Conservation (phyloP, 176 grass and related monocot species). For the Luzula sylvatica region DNA sequence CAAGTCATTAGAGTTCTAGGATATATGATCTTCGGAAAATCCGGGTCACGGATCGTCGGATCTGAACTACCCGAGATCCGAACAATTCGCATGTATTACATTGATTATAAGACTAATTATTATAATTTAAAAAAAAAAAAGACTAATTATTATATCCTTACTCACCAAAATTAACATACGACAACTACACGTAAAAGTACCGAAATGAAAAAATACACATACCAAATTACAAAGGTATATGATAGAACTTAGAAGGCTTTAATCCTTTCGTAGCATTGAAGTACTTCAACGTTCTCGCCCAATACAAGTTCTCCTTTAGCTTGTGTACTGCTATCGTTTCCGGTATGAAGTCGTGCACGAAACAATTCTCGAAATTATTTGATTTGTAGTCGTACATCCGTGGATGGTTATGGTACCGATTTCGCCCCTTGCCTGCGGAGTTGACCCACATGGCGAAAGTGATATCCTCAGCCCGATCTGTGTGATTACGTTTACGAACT, state of each 20-base stretch:
- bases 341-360: conserved; percentile 44
- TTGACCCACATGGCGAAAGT: conserved; percentile 50
- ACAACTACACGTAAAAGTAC: too few species aligned
- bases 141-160: too few species aligned
- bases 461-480: conserved; percentile 53
- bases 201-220: too few species aligned
- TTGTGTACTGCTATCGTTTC: conserved; percentile 73
- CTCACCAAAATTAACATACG: too few species aligned
- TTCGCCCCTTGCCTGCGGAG: conserved; percentile 44
- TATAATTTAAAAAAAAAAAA: too few species aligned
- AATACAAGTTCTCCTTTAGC: conserved; percentile 47
- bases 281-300: conserved; percentile 50
- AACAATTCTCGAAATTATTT: conserved; percentile 19
- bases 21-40: too few species aligned
- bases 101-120: too few species aligned
- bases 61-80: too few species aligned
- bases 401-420: conserved; percentile 31
- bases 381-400: conserved; percentile 61
- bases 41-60: too few species aligned
- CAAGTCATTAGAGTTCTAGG: too few species aligned
- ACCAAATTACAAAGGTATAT: conserved; percentile 12
- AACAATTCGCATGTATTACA: too few species aligned
- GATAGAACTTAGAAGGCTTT: conserved; percentile 29
- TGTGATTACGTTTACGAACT: conserved; percentile 25
- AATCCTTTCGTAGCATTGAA: conserved; percentile 52